These are phyloP conservation scores for Biscutella laevigata DNA, from an alignment of 441 rosid genomes.

Conservation along the genomic window DNA sequence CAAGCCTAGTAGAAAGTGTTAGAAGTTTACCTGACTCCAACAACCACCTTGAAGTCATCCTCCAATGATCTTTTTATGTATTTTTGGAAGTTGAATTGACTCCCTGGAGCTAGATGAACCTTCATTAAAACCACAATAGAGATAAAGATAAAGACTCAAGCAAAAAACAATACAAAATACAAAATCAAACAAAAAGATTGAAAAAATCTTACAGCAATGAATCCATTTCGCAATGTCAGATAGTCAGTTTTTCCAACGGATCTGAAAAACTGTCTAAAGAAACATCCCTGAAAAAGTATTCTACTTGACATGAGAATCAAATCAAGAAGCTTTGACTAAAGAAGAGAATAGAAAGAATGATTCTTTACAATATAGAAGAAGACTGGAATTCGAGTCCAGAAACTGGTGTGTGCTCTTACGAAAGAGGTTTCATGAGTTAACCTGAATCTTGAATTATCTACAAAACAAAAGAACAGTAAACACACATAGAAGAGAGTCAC, in stretches of 20 bases:
- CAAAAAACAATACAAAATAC: no score
- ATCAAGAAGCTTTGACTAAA: no score
- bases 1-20: no score
- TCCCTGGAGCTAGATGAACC: slow-evolving; percentile 42
- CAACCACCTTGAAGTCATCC: no score
- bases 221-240: slow-evolving; percentile 71
- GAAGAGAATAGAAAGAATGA: not conserved
- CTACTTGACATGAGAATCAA: no score
- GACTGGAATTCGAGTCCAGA: slow-evolving; percentile 71
- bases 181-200: no score
- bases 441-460: slow-evolving; percentile 78
- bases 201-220: slow-evolving; percentile 63
- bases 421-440: slow-evolving; percentile 78
- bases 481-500: no score
- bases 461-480: no score
- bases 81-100: slow-evolving; percentile 47
- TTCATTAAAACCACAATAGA: no score
- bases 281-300: no score
- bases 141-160: no score
- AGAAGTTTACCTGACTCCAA: no score
- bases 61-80: slow-evolving; percentile 57
- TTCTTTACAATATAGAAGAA: slow-evolving; percentile 64
- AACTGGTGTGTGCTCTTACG: slow-evolving; percentile 67
- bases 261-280: slow-evolving; percentile 65
- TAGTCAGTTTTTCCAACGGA: slow-evolving; percentile 73